Evolutionary conservation across 768 basidiomycete species (phyloP).

Genomic region (Rhizopogon vulgaris): DNA sequence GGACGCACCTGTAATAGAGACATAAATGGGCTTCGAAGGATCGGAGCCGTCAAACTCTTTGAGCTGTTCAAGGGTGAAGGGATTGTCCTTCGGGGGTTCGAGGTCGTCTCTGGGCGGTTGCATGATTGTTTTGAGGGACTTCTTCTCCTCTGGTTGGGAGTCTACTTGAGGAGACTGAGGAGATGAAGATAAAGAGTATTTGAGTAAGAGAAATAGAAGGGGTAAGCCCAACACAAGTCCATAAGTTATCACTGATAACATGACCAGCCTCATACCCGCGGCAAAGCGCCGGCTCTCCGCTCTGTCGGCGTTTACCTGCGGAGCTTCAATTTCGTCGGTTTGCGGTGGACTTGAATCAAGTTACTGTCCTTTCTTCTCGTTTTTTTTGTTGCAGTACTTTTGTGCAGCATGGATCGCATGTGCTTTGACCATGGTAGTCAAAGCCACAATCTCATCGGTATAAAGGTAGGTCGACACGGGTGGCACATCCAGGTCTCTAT

Average conservation of each 20-base stretch:
- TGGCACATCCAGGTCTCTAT: background rate
- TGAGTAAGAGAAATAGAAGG: constrained; percentile 21
- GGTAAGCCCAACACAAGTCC: constrained; percentile 27
- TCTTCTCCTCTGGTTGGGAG: constrained; percentile 18
- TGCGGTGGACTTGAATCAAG: background rate
- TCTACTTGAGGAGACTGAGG: constrained; percentile 6
- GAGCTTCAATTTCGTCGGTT: background rate
- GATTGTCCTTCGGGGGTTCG: constrained; percentile 69
- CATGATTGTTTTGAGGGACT: constrained; percentile 58
- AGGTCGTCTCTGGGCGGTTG: constrained; percentile 57
- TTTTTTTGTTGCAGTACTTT: too few relatives aligned
- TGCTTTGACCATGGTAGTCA: background rate
- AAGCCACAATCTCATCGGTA: background rate
- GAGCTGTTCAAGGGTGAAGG: constrained; percentile 66
- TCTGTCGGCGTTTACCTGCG: background rate
- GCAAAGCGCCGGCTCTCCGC: background rate
- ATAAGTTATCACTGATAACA: constrained; percentile 22
- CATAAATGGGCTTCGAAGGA: constrained; percentile 67
- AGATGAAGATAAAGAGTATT: constrained; percentile 4
- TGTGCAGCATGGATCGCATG: background rate
- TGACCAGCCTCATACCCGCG: background rate
- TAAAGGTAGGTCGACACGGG: background rate
- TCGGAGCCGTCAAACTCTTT: constrained; percentile 67
- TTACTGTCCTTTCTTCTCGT: background rate
- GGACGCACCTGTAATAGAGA: constrained; percentile 81